Conservation (phyloP, 139 green algal genomes). For the Picochlorum costavermella region DNA sequence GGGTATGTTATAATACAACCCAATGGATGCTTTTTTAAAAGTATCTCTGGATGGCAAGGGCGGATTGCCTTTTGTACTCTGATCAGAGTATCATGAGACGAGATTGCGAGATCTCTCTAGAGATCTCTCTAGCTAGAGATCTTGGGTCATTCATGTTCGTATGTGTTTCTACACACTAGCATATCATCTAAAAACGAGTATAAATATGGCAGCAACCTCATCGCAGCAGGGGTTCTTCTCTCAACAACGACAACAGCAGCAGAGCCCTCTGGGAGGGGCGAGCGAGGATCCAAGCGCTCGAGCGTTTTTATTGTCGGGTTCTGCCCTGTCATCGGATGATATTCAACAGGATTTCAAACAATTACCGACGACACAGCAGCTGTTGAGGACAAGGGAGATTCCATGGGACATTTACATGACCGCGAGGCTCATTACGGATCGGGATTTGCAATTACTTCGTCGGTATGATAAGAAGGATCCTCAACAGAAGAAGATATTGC, state of each 20-base stretch:
- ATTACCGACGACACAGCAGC: neutral
- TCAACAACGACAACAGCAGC: slow-evolving; percentile 7
- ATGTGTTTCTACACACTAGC: too few relatives aligned
- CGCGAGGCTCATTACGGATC: slow-evolving; percentile 68
- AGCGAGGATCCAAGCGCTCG: neutral
- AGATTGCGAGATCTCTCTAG: too few relatives aligned
- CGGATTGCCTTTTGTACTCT: too few relatives aligned
- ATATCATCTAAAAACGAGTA: too few relatives aligned
- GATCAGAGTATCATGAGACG: too few relatives aligned
- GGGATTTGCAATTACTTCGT: slow-evolving; percentile 49
- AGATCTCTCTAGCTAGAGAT: too few relatives aligned
- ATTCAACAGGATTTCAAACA: neutral
- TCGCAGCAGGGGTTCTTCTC: neutral
- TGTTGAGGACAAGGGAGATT: slow-evolving; percentile 13
- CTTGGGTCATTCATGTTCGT: too few relatives aligned
- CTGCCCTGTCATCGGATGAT: neutral
- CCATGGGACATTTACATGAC: slow-evolving; percentile 51
- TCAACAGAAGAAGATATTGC: slow-evolving; percentile 55
- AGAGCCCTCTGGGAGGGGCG: neutral
- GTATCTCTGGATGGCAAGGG: too few relatives aligned
- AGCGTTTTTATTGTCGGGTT: too few relatives aligned
- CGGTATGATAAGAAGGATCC: slow-evolving; percentile 69
- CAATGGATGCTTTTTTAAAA: too few relatives aligned
- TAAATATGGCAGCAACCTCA: neutral
- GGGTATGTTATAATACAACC: too few relatives aligned